These are phyloP conservation scores for Skeletonema menzelii DNA, from an alignment of 108 stramenopile species.

Conservation along the genomic window DNA sequence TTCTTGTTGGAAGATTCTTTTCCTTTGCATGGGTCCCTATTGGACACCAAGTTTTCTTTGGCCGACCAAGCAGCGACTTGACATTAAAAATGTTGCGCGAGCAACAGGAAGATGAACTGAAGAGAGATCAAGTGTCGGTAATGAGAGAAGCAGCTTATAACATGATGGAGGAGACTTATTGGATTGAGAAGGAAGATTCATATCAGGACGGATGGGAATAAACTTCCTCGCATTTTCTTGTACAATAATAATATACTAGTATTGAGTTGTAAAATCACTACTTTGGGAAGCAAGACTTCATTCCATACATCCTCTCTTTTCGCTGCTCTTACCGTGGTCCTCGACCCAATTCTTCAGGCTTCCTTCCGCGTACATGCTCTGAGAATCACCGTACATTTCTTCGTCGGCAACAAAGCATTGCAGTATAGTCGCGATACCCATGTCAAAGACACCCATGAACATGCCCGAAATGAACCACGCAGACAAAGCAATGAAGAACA, in stretches of 20 bases:
- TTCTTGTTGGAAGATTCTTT: conserved; percentile 72
- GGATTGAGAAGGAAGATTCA: conserved; percentile 23
- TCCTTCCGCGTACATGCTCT: conserved; percentile 63
- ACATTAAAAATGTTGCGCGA: conserved; percentile 61
- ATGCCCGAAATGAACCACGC: conserved; percentile 59
- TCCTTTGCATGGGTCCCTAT: conserved; percentile 80
- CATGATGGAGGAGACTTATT: conserved; percentile 33
- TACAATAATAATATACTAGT: neutral
- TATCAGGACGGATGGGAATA: conserved; percentile 19
- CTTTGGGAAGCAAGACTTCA: neutral
- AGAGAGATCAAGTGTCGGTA: conserved; percentile 14
- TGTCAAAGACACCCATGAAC: conserved; percentile 70
- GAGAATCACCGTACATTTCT: conserved; percentile 78
- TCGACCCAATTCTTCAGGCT: conserved; percentile 5
- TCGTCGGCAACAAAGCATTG: conserved; percentile 92
- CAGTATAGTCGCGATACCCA: conserved; percentile 80
- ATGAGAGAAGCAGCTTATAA: conserved; percentile 24
- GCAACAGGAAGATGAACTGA: conserved; percentile 13
- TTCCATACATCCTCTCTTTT: neutral
- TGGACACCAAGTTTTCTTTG: conserved; percentile 83
- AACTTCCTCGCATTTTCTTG: neutral
- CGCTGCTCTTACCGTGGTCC: neutral
- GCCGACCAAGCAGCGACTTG: conserved; percentile 66
- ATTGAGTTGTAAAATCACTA: neutral
- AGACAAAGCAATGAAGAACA: conserved; percentile 62